Evolutionary conservation across 2,329 filamentous ascomycete genomes (phyloP), one percentile per base, ranked within the genome.

Genomic region (Metarhizium humberi): DNA sequence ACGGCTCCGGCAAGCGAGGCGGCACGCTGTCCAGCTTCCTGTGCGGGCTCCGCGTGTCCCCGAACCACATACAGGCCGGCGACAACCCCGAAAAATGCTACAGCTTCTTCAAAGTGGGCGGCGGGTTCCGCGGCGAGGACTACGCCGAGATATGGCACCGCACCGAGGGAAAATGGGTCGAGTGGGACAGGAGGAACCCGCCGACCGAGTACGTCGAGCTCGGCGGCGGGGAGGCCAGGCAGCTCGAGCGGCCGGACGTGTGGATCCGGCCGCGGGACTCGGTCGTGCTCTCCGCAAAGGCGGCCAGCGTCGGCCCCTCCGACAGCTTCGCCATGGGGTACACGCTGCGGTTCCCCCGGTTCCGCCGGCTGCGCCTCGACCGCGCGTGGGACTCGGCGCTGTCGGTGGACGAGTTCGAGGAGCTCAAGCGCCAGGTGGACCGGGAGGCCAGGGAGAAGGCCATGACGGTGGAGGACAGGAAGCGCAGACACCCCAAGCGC

Each of bases 81-180:
- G 75, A 75, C 5, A 79, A 84, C 58, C 79, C 84, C 0, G 86
- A 89, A 71, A 91, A 90, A 68, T 95, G 85, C 65, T 88, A 85
- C 63, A 96, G 91, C n/a, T 96, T 99, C 73, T 95, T 92, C 78
- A 96, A 94, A 69, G 94, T 99, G 16, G 94, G 94, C n/a, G 94
- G 94, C 53, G 94, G 94, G 0, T 92, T 97, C 68, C 85, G 82
- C 14, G 86, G 84, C 0, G 83, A 88, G 53, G 94, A 99, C 65
- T 97, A 96, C 67, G 84, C 87, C 0, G 83, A 87, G 56, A 86
- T 99, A 49, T 79, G 84, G 5, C 90, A 95, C 64, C 79, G 84
- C 29, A 97, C 92, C 0, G 88, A 96, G 56, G 91, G 88, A 5
- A 96, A 96, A 68, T 99, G 94, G 94, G 78, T 80, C 13, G 81